Evolutionary conservation across 169 alveolate species (phyloP), one percentile per base, ranked within the genome.

Genomic region (Miamiensis avidus): DNA sequence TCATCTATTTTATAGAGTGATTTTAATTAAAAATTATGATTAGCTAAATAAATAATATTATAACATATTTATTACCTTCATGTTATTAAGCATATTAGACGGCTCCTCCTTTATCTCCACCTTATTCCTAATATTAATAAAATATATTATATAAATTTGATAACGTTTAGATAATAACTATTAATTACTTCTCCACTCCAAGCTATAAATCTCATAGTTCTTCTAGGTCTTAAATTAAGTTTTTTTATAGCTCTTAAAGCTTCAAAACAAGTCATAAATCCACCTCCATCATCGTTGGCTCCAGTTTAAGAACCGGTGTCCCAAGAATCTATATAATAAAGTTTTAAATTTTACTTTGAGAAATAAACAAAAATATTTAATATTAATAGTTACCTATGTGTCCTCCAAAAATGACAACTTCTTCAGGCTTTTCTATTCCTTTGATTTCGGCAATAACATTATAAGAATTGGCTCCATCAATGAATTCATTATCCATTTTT

Each of bases 111-210:
- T 29, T 28, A 29, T 73, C 0, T 72, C 75, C 69, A 26, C 90
- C 90, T 78, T 78, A 78, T 34, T 85, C n/a, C n/a, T n/a, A n/a
- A n/a, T n/a, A n/a, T n/a, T n/a, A n/a, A n/a, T n/a, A n/a, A n/a
- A n/a, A n/a, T n/a, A n/a, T n/a, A n/a, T n/a, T n/a, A n/a, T n/a
- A n/a, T n/a, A n/a, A n/a, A n/a, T n/a, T n/a, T n/a, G n/a, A n/a
- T n/a, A n/a, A n/a, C n/a, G n/a, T n/a, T n/a, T n/a, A n/a, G n/a
- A n/a, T n/a, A n/a, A n/a, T n/a, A n/a, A n/a, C n/a, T n/a, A n/a
- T n/a, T n/a, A n/a, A n/a, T n/a, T n/a, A n/a, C 90, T 74, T 85
- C 90, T 30, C 90, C 90, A 79, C 90, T 85, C 90, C 90, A 85
- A 29, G 90, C 90, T 32, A 85, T 79, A 75, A 85, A 85, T 72